Base-by-base conservation (phyloP, 345 rosid genomes). In the Euphorbia pulcherrima region DNA sequence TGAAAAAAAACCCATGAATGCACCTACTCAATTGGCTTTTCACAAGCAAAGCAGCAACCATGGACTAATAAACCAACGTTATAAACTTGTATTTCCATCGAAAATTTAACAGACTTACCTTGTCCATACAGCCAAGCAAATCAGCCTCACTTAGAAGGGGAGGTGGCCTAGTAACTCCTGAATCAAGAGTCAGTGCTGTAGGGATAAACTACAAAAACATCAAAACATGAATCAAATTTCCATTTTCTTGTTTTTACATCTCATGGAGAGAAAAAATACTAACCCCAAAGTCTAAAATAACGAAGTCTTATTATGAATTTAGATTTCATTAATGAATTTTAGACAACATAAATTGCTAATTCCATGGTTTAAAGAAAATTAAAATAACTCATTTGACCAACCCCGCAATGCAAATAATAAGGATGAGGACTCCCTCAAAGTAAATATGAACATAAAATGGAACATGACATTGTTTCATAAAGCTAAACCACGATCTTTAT, bases 81-180 rank as follows among this genome's bases (percentile, higher is more conserved):
- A 57, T 23, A 28, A 50, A 72, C 18, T 21, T 8, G 39, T 10
- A 9, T 41, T 33, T 24, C 7, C 11, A 48, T 55, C 18, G 57
- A 52, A 73, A 63, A 41, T 0, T 44, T 10, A 10, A 50, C 69
- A 50, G 62, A 58, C 75, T 81, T 76, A 91, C 99, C 96, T 91
- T 91, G 86, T 93, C 97, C 99, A 93, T 93, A 83, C 97, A 88
- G 78, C 84, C 80, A 72, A 93, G 77, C 70, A 93, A 80, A 81
- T 93, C 99, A 67, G 99, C 90, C 84, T 93, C 99, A 77, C 99
- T 86, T 65, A 91, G 68, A 59, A 85, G 86, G 48, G 97, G 96
- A 6, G 97, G 97, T 50, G 99, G 97, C 75, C 92, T 86, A 17
- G 99, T 90, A 30, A 88, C 83, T 69, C 96, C 95, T n/a, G 96